These are phyloP conservation scores for Aspergillus avenaceus DNA, from an alignment of 495 filamentous ascomycete species.

Conservation along the genomic window DNA sequence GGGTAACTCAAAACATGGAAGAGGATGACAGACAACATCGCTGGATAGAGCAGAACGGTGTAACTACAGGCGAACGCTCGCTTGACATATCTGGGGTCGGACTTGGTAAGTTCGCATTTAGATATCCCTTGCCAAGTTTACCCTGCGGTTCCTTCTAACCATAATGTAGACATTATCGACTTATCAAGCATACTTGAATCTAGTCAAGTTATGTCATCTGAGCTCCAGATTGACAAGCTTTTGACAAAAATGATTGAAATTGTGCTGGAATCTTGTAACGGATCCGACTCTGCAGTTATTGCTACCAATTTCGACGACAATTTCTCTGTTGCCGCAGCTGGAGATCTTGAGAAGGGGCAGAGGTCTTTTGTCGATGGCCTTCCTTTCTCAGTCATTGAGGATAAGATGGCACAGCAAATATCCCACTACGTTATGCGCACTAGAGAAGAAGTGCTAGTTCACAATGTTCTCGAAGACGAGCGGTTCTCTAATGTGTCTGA, in stretches of 20 bases:
- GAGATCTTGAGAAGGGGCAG: slow-evolving; percentile 60
- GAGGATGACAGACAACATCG: slow-evolving; percentile 59
- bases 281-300: slow-evolving; percentile 75
- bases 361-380: slow-evolving; percentile 55
- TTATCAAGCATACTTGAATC: slow-evolving; percentile 81
- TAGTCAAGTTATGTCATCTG: slow-evolving; percentile 86
- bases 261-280: slow-evolving; percentile 79
- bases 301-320: slow-evolving; percentile 67
- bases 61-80: slow-evolving; percentile 29
- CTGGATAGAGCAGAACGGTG: slow-evolving; percentile 69
- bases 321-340: slow-evolving; percentile 76
- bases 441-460: slow-evolving; percentile 76
- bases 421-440: slow-evolving; percentile 81
- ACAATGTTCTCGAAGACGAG: slow-evolving; percentile 79
- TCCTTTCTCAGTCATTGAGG: slow-evolving; percentile 57
- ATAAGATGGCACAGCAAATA: slow-evolving; percentile 72
- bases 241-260: slow-evolving; percentile 88
- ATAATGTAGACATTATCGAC: slow-evolving; percentile 69
- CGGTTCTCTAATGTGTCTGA: slow-evolving; percentile 79
- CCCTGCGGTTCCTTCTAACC: slow-evolving; percentile 12
- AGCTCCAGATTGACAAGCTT: slow-evolving; percentile 78
- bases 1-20: slow-evolving; percentile 41
- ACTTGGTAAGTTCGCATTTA: slow-evolving; percentile 24
- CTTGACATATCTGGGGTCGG: slow-evolving; percentile 44
- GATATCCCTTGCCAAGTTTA: background rate